Conservation (phyloP, 352 stramenopile species). For the Globisporangium alternatum region DNA sequence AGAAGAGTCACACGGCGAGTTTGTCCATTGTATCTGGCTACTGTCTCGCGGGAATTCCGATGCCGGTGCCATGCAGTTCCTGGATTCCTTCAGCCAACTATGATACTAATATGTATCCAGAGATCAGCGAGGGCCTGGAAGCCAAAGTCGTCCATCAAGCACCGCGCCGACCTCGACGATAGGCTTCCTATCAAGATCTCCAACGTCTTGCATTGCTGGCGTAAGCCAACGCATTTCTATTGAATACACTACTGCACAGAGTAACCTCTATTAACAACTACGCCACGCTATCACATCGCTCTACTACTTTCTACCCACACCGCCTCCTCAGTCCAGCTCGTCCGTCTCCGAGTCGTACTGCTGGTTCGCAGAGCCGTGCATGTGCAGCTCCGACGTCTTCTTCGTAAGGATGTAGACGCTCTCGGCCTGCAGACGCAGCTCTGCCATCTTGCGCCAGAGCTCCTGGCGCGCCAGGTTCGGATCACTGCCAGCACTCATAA, state of each 20-base stretch:
- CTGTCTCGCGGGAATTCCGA: too few relatives aligned
- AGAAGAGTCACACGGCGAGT: too few relatives aligned
- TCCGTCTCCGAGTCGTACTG: not conserved
- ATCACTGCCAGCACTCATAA: not conserved
- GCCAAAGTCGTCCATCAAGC: too few relatives aligned
- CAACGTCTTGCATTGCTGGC: too few relatives aligned
- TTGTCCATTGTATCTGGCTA: too few relatives aligned
- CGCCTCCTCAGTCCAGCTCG: not conserved
- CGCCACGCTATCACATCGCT: not conserved
- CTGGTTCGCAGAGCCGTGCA: not conserved
- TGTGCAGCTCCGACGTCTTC: slow-evolving; percentile 21
- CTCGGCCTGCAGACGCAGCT: slow-evolving; percentile 50
- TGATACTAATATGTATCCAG: too few relatives aligned
- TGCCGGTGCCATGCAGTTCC: too few relatives aligned
- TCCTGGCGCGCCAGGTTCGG: slow-evolving; percentile 18
- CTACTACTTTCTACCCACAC: not conserved
- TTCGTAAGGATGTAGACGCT: slow-evolving; percentile 57
- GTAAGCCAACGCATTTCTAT: too few relatives aligned
- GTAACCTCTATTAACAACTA: not conserved
- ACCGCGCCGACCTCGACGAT: too few relatives aligned
- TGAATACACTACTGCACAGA: not conserved
- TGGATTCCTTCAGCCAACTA: too few relatives aligned
- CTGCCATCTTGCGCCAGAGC: slow-evolving; percentile 49
- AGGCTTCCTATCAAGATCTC: too few relatives aligned
- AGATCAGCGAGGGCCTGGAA: too few relatives aligned